Evolutionary conservation across 192 early-diverging fungal species (phyloP).

Genomic region (Coemansia umbellata): DNA sequence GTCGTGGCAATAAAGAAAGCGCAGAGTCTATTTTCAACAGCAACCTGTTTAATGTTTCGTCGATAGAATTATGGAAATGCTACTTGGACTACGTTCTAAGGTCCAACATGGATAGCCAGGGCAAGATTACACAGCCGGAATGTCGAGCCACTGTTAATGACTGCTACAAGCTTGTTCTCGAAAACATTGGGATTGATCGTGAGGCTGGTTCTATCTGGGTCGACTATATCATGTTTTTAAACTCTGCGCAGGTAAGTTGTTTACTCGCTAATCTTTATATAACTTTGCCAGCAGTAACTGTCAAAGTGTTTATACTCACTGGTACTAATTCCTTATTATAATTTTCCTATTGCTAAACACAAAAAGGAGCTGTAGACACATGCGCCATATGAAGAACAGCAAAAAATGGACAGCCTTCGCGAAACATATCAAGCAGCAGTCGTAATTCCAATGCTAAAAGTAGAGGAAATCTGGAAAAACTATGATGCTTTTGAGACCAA

Average conservation of each 20-base stretch:
- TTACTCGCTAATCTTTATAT: too few relatives aligned
- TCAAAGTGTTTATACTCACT: too few relatives aligned
- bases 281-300: neutral
- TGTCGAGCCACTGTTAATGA: slow-evolving; percentile 67
- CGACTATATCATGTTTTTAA: slow-evolving; percentile 81
- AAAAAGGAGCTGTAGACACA: too few relatives aligned
- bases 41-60: slow-evolving; percentile 75
- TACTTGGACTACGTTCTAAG: slow-evolving; percentile 86
- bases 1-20: slow-evolving; percentile 64
- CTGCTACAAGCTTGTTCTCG: slow-evolving; percentile 85
- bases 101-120: slow-evolving; percentile 58
- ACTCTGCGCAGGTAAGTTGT: slow-evolving; percentile 63
- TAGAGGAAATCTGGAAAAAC: slow-evolving; percentile 93
- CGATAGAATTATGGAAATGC: slow-evolving; percentile 83
- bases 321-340: too few relatives aligned
- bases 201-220: slow-evolving; percentile 87
- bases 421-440: slow-evolving; percentile 81
- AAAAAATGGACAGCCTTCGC: slow-evolving; percentile 81
- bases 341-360: too few relatives aligned
- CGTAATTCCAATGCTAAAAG: slow-evolving; percentile 78
- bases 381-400: slow-evolving; percentile 79
- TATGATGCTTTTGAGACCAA: slow-evolving; percentile 91
- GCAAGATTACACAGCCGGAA: slow-evolving; percentile 52
- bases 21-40: slow-evolving; percentile 83
- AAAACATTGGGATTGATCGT: slow-evolving; percentile 82